Evolutionary conservation across 441 rosid species (phyloP), one percentile per base, ranked within the genome.

Genomic region (Aleurites moluccanus): DNA sequence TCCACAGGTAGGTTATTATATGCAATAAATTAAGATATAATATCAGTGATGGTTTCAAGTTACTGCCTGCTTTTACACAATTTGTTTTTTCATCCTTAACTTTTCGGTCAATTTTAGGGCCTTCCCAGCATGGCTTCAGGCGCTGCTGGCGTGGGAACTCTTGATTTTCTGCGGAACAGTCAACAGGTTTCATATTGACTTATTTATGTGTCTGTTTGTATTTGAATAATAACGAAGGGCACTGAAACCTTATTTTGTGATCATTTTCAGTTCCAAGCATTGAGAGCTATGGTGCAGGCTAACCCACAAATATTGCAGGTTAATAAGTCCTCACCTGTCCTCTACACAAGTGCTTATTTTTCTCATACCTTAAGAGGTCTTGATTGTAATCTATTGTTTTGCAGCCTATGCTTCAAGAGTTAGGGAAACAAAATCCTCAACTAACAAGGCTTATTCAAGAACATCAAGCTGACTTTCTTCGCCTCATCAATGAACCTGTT

Each of bases 291-390:
- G 98, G 99, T 95, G 77, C 99, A 91, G 79, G 92, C 99, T 47
- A 92, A 92, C 77, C 99, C 99, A 20, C 96, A 92, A 79, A 91
- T 95, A 73, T 77, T 95, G 77, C 99, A 91, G 97, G 99, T 91
- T 75, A 35, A 33, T 70, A 20, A 21, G 2, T 40, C 21, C 18
- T 38, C 20, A 33, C 67, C 27, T 3, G 23, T 28, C 33, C 50
- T 21, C 0, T 52, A 59, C 33, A 7, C 3, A 14, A 44, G 67
- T 33, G 3, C 0, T 25, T 70, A 10, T 20, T 30, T 35, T 38
- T n/a, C 42, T 20, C 55, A 44, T 52, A 63, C 40, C 35, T 33
- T 23, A 13, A 6, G 13, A 35, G 14, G 25, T 47, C 23, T 44
- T 38, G 28, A 42, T 62, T 16, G 59, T 50, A 23, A 44, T 9